Evolutionary conservation across 148 eudicot genomes (phyloP).

Genomic region (Drosera capensis): DNA sequence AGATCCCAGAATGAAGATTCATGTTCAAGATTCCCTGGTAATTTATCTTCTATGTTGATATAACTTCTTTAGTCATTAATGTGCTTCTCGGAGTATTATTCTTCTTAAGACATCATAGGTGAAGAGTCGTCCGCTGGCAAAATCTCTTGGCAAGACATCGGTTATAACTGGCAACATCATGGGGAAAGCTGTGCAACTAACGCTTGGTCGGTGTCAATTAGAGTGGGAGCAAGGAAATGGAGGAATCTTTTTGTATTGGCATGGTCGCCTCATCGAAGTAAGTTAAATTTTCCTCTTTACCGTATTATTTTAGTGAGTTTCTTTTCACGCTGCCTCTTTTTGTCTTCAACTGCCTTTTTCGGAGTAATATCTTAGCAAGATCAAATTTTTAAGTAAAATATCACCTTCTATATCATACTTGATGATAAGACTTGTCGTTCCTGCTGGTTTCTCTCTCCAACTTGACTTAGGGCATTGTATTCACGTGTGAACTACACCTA

Average conservation of each 20-base stretch:
- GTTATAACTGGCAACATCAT: conserved; percentile 25
- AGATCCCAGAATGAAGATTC: conserved; percentile 64
- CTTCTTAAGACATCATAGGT: conserved; percentile 20
- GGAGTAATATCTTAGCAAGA: too few relatives aligned
- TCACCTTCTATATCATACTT: too few relatives aligned
- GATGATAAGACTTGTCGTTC: too few relatives aligned
- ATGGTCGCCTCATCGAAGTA: conserved; percentile 72
- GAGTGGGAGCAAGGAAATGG: conserved; percentile 64
- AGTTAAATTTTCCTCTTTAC: neutral
- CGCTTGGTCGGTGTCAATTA: conserved; percentile 42
- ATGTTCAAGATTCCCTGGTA: conserved; percentile 67
- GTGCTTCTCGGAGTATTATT: neutral
- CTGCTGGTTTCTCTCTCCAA: too few relatives aligned
- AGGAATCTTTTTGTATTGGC: conserved; percentile 80
- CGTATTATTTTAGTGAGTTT: too few relatives aligned
- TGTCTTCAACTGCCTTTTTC: neutral
- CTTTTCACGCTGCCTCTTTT: neutral
- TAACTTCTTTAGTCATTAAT: neutral
- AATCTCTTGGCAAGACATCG: conserved; percentile 33
- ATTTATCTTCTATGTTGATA: neutral
- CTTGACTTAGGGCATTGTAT: too few relatives aligned
- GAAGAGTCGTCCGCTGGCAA: conserved; percentile 51
- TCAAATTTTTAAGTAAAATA: too few relatives aligned
- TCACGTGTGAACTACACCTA: too few relatives aligned
- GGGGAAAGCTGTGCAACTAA: conserved; percentile 40